Evolutionary conservation across 768 basidiomycete genomes (phyloP).

Genomic region (Rhodotorula paludigena): DNA sequence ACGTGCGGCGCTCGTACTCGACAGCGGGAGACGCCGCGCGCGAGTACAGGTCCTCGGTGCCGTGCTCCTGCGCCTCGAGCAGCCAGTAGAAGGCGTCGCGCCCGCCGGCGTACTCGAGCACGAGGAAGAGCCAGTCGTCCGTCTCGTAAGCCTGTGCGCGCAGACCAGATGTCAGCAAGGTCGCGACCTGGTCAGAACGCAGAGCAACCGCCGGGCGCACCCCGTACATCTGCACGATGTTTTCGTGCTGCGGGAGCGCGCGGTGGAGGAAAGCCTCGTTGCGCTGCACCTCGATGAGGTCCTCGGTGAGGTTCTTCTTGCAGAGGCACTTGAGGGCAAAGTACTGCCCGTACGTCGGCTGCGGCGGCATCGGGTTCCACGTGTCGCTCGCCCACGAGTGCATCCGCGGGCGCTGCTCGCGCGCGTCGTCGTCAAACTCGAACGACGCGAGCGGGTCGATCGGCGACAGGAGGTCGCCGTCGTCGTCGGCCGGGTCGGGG

Average conservation of each 20-base stretch:
- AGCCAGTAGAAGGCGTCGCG: slow-evolving; percentile 98
- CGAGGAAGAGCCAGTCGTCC: slow-evolving; percentile 77
- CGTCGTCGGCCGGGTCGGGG: slow-evolving; percentile 25
- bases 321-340: slow-evolving; percentile 95
- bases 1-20: neutral
- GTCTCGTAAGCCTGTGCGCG: slow-evolving; percentile 72
- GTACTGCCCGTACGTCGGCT: slow-evolving; percentile 53
- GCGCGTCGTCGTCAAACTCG: slow-evolving; percentile 16
- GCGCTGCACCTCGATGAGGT: slow-evolving; percentile 80
- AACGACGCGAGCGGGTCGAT: slow-evolving; percentile 37
- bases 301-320: slow-evolving; percentile 85
- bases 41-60: slow-evolving; percentile 34
- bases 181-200: neutral
- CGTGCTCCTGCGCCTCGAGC: slow-evolving; percentile 77
- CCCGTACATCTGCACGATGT: slow-evolving; percentile 89
- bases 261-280: slow-evolving; percentile 95
- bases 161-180: neutral
- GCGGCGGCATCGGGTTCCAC: slow-evolving; percentile 56
- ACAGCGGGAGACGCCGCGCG: slow-evolving; percentile 40
- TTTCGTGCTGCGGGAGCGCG: slow-evolving; percentile 77
- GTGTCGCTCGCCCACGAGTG: slow-evolving; percentile 37
- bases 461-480: slow-evolving; percentile 33
- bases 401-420: slow-evolving; percentile 17
- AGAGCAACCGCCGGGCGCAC: slow-evolving; percentile 20
- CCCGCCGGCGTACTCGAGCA: slow-evolving; percentile 92